These are phyloP conservation scores for Rachicladosporium sp. DNA, from an alignment of 2,329 filamentous ascomycete genomes.

Conservation along the genomic window DNA sequence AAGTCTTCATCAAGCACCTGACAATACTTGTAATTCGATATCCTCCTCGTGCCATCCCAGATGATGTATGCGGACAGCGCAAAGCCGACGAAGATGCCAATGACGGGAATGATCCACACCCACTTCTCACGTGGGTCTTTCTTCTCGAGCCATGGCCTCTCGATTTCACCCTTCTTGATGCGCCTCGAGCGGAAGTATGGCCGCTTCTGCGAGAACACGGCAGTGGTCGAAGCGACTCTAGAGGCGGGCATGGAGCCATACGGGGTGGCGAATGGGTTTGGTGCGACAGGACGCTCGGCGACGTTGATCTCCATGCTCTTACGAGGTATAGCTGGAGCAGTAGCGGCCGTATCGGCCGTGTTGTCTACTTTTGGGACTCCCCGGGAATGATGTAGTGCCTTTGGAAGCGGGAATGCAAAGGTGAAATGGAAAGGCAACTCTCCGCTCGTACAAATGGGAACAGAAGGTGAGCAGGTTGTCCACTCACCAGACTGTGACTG, in stretches of 20 bases:
- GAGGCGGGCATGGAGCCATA: constrained; percentile 33
- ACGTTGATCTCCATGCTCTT: constrained; percentile 4
- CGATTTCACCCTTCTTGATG: constrained; percentile 58
- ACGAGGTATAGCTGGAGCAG: background rate
- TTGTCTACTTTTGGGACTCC: background rate
- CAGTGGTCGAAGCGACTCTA: constrained; percentile 30
- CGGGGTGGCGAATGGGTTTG: constrained; percentile 28
- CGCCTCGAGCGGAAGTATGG: constrained; percentile 62
- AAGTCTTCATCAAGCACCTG: constrained; percentile 56
- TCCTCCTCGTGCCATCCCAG: constrained; percentile 60
- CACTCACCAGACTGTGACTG: too few relatives aligned
- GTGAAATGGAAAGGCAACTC: too few relatives aligned
- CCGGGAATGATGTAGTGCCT: too few relatives aligned
- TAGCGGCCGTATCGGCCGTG: background rate
- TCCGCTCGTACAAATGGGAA: too few relatives aligned
- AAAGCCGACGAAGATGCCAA: constrained; percentile 59
- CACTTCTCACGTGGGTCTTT: constrained; percentile 71
- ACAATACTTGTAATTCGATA: constrained; percentile 65
- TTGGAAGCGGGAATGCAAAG: too few relatives aligned
- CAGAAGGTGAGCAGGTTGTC: too few relatives aligned
- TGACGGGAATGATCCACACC: constrained; percentile 66
- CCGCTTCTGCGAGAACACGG: constrained; percentile 15
- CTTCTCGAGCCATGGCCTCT: constrained; percentile 66
- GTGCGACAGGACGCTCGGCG: background rate
- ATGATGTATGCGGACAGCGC: constrained; percentile 57